Evolutionary conservation across 129 eudicot genomes (phyloP), one percentile per base, ranked within the genome.

Genomic region (Flaveria robusta): DNA sequence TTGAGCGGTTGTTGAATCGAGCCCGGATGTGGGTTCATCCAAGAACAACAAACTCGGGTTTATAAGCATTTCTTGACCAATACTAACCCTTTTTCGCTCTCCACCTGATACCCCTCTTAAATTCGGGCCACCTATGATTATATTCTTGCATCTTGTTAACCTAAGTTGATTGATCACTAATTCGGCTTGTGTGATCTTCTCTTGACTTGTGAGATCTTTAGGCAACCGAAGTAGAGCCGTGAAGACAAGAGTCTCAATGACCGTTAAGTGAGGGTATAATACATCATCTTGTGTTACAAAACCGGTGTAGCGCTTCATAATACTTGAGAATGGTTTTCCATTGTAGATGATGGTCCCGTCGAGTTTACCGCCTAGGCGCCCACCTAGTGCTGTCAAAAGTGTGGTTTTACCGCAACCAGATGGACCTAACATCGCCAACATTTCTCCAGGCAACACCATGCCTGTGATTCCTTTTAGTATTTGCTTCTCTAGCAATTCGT

Each of bases 11-110:
- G 98, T 93, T 0, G 98, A 93, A 74, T 93, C 98, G 5, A 93
- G 90, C 43, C 97, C 97, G 0, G 98, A 93, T 1, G 97, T 93
- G 1, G 98, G 98, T 70, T 93, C 98, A 81, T 93, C 98, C 62
- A 93, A 76, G 50, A 90, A 80, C 73, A 93, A 77, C 63, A 90
- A 66, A 62, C 98, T 90, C 1, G 98, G 98, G 42, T 93, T 88
- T 51, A 93, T 85, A 39, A 90, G 85, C 92, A 93, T 82, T 79
- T 93, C 98, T 79, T 90, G 98, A 19, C 97, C 98, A 13, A 93
- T 90, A 67, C 96, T 93, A 0, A 90, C 98, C 76, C 98, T 82
- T 81, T 93, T 93, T 8, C 98, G 82, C 81, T 93, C 98, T 10
- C 98, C 98, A 8, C 96, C 96, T 0, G 96, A 92, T 9, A 92